Base-by-base conservation (phyloP, 1,284 basidiomycete genomes). In the Ceratobasidium sp. region DNA sequence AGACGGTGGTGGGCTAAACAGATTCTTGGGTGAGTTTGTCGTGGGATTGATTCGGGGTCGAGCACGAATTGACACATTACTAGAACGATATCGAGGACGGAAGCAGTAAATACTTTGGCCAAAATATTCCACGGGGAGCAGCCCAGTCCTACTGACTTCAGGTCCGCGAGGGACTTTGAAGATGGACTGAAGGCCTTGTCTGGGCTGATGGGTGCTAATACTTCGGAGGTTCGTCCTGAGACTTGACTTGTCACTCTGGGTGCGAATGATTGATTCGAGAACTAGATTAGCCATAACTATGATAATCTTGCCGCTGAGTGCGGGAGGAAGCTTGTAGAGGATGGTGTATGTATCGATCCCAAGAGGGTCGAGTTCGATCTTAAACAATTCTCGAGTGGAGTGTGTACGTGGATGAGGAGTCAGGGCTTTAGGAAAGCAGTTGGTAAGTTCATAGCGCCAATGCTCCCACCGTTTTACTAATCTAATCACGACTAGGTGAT, bases 341-440 rank as follows among this genome's bases (percentile, higher is more conserved):
- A 58, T 26, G 53, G 53, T 0, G n/a, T 68, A 33, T 73, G 63
- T 39, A 26, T 76, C 23, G 67, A 76, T 13, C 28, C 69, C 18
- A 20, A 18, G 6, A 69, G 18, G 42, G 9, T 80, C 49, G 55
- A 82, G 73, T 80, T 80, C 67, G 61, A 82, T 71, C 69, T 83
- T 66, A 80, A 64, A 51, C 68, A 63, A n/a, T 71, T 88, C n/a
- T 89, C 86, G 61, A 82, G 81, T 4, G 83, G 83, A 13, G 88
- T 91, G 61, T 89, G 88, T 77, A 81, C 83, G 18, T 91, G 89
- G 81, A 88, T 91, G 86, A 82, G 83, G 73, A 82, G 80, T 28
- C 78, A 85, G 79, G 89, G 88, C 2, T 90, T 89, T 80, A 84
- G 84, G 49, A 82, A 85, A 39, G 85, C 84, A 10, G 84, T 83